Percentiles rank a stretch among this genome's conserved stretches.
Conservation (phyloP, 192 early-diverging fungal species). For the Rhizophagus prolifer region DNA sequence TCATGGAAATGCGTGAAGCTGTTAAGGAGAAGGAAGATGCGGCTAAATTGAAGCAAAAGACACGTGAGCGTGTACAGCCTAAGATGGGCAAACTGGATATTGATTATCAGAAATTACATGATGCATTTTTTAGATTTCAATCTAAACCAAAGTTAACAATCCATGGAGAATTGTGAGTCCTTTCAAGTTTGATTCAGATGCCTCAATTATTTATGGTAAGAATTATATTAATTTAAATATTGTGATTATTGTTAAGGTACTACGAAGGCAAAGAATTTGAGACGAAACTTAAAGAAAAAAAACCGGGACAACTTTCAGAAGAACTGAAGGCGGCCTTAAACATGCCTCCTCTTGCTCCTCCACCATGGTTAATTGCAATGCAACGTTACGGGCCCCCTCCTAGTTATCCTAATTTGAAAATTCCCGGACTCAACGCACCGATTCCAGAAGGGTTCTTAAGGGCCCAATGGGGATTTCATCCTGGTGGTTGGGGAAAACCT, state of each 20-base stretch:
- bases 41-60: slow-evolving; percentile 76
- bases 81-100: slow-evolving; percentile 97
- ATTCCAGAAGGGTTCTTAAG: slow-evolving; percentile 76
- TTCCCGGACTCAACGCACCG: slow-evolving; percentile 94
- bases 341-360: slow-evolving; percentile 89
- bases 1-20: slow-evolving; percentile 92
- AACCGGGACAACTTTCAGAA: slow-evolving; percentile 84
- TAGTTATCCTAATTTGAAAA: slow-evolving; percentile 84
- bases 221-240: background rate
- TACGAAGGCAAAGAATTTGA: slow-evolving; percentile 98
- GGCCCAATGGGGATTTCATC: slow-evolving; percentile 98
- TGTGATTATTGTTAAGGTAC: slow-evolving; percentile 50
- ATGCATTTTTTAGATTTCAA: slow-evolving; percentile 97
- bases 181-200: background rate
- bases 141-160: slow-evolving; percentile 72
- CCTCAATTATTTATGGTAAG: background rate
- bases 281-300: slow-evolving; percentile 79
- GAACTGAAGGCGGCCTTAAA: slow-evolving; percentile 84
- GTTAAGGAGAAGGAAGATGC: slow-evolving; percentile 88
- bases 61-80: slow-evolving; percentile 82
- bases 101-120: slow-evolving; percentile 97
- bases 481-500: slow-evolving; percentile 90
- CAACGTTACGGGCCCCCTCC: slow-evolving; percentile 96
- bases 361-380: slow-evolving; percentile 99
- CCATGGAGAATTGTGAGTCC: slow-evolving; percentile 79